A percentile compares a stretch with the other conserved stretches of the same genome.
phyloP scores from a whole-genome alignment of 805 yeast genomes.

The Candida cerambycidarum region DNA sequence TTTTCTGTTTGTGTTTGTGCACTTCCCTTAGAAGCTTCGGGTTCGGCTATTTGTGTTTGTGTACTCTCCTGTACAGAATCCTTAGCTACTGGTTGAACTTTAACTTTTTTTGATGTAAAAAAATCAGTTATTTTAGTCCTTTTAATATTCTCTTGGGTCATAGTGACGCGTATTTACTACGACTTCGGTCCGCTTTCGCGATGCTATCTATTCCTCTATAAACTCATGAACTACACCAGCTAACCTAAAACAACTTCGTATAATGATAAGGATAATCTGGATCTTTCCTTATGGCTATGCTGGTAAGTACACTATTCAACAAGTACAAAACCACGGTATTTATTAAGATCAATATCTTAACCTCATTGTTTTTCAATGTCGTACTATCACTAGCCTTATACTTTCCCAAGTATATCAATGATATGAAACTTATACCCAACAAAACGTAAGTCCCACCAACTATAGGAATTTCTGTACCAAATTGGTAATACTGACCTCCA shows the following conservation, averaged over 20 bases:
- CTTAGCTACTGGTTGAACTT: background rate
- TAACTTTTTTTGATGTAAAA: slow-evolving; percentile 10
- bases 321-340: slow-evolving; percentile 28
- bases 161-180: slow-evolving; percentile 5
- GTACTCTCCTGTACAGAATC: background rate
- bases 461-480: slow-evolving; percentile 64
- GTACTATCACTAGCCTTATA: slow-evolving; percentile 24
- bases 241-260: slow-evolving; percentile 26
- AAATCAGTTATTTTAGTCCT: slow-evolving; percentile 18
- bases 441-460: slow-evolving; percentile 51
- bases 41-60: background rate
- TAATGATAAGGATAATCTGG: slow-evolving; percentile 47
- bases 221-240: background rate
- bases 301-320: slow-evolving; percentile 45
- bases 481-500: slow-evolving; percentile 67
- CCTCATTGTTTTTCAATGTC: slow-evolving; percentile 15
- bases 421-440: slow-evolving; percentile 42
- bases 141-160: slow-evolving; percentile 3
- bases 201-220: slow-evolving; percentile 1
- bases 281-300: slow-evolving; percentile 47
- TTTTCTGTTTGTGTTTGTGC: background rate
- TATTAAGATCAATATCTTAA: slow-evolving; percentile 19
- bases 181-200: background rate
- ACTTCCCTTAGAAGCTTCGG: background rate
- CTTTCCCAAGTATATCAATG: slow-evolving; percentile 38